Base-by-base conservation (phyloP, 1,284 basidiomycete genomes). In the Apiotrichum sp. region DNA sequence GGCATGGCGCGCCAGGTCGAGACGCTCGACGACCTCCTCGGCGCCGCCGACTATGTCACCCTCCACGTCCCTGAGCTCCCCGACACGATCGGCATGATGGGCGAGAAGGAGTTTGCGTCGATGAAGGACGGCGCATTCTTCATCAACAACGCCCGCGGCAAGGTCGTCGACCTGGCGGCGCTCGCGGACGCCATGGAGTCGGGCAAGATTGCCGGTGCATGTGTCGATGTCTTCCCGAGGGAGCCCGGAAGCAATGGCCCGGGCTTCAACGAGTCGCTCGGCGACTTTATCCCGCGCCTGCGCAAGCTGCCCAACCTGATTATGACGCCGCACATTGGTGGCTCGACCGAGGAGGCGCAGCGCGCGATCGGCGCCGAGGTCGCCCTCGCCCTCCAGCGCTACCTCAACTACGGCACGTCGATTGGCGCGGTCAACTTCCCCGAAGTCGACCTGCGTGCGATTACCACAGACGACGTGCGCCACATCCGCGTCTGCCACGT, bases 281-380 rank as follows among this genome's bases (percentile, higher is more conserved):
- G 93, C 73, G 57, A 83, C 2, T 97, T 91, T 85, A 81, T 88
- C 14, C 84, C 82, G 58, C 77, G 83, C 32, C 82, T 97, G 39
- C 83, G 89, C 57, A 77, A 79, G 3, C 78, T 89, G 57, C 84
- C 87, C 49, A 97, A 97, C 76, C 83, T 96, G 62, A 93, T 97
- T 72, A 86, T 97, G 65, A 97, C 93, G 0, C 96, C 96, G 16
- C 96, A 99, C 74, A 98, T 99, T 66, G 96, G 96, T 59, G 96
- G 96, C 45, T 97, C 92, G 43, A 99, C 96, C 10, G 96, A 98
- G 76, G 96, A 99, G 77, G 96, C 96, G 3, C 96, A 99, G 77
- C 83, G 86, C 49, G 92, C 95, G 83, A 98, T 99, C 65, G 96
- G 96, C 35, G 86, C 90, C 62, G 96, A 99, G 77, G 96, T 99